phyloP scores from a whole-genome alignment of 2,329 filamentous ascomycete genomes.

The Epichloe hybrida region DNA sequence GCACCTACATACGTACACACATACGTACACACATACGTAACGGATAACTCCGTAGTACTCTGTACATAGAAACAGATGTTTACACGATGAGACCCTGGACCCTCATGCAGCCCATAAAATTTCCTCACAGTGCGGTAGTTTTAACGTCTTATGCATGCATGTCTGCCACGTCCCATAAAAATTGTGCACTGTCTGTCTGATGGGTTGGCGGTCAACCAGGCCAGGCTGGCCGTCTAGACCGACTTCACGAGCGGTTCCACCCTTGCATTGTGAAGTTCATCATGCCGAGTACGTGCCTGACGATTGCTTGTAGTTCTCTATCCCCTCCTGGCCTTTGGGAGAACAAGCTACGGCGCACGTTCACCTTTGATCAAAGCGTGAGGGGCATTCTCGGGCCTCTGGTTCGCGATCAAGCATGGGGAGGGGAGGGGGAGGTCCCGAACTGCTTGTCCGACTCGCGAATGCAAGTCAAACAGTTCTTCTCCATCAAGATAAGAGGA shows the following conservation, averaged over 20 bases:
- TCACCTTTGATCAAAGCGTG: background rate
- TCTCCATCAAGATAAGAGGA: background rate
- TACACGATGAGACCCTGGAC: constrained; percentile 1
- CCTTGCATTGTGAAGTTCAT: background rate
- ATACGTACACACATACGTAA: too few relatives aligned
- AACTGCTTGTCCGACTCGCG: constrained; percentile 1
- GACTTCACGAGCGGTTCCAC: background rate
- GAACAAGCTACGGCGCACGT: background rate
- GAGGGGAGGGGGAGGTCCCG: background rate
- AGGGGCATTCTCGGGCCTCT: background rate
- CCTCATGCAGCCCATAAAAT: constrained; percentile 3
- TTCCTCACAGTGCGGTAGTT: background rate
- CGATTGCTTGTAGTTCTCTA: background rate
- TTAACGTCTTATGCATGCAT: background rate
- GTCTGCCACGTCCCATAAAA: constrained; percentile 2
- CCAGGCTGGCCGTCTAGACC: background rate
- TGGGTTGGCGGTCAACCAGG: constrained; percentile 1
- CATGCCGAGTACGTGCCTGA: background rate
- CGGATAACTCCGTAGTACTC: too few relatives aligned
- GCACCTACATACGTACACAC: too few relatives aligned
- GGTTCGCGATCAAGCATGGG: background rate
- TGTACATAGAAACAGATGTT: too few relatives aligned
- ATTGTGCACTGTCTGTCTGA: background rate
- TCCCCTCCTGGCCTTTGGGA: background rate
- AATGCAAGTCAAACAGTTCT: constrained; percentile 2